A percentile compares a stretch with the other conserved stretches of the same genome.
These are phyloP conservation scores for Lentinula guzmanii DNA, from an alignment of 768 basidiomycete genomes.

Conservation along the genomic window DNA sequence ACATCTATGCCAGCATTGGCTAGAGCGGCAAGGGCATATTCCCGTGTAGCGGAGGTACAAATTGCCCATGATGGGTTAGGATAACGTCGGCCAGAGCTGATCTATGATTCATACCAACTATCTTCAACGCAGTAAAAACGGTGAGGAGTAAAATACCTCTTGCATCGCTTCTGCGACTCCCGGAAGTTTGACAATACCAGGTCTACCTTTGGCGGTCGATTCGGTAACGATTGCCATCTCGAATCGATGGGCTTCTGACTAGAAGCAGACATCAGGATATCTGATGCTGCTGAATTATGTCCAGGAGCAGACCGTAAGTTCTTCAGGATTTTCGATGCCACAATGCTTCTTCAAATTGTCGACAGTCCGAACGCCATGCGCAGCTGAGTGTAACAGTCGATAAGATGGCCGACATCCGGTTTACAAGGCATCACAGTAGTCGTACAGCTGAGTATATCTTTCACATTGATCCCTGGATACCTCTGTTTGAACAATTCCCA, in stretches of 20 bases:
- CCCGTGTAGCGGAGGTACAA: constrained; percentile 78
- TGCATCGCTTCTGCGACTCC: constrained; percentile 59
- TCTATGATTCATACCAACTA: constrained; percentile 17
- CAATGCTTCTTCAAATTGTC: constrained; percentile 77
- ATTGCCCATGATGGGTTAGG: constrained; percentile 79
- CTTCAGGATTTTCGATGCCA: constrained; percentile 57
- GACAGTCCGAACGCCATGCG: constrained; percentile 80
- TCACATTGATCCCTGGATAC: constrained; percentile 62
- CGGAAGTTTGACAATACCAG: constrained; percentile 66
- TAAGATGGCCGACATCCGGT: not conserved
- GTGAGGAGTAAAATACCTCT: constrained; percentile 31
- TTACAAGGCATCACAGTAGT: constrained; percentile 8
- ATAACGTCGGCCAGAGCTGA: constrained; percentile 26
- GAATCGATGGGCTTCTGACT: constrained; percentile 74
- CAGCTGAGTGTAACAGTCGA: constrained; percentile 30
- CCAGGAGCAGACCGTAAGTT: constrained; percentile 52
- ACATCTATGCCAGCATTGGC: constrained; percentile 56
- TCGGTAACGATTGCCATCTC: constrained; percentile 72
- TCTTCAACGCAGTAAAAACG: not conserved
- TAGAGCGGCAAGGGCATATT: constrained; percentile 72
- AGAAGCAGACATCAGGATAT: not conserved
- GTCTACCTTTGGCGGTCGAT: constrained; percentile 44
- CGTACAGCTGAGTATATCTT: constrained; percentile 59
- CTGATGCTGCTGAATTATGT: not conserved
- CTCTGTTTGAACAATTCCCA: constrained; percentile 73